Base-by-base conservation (phyloP, 2,329 filamentous ascomycete species). In the Keithomyces neogunnii region DNA sequence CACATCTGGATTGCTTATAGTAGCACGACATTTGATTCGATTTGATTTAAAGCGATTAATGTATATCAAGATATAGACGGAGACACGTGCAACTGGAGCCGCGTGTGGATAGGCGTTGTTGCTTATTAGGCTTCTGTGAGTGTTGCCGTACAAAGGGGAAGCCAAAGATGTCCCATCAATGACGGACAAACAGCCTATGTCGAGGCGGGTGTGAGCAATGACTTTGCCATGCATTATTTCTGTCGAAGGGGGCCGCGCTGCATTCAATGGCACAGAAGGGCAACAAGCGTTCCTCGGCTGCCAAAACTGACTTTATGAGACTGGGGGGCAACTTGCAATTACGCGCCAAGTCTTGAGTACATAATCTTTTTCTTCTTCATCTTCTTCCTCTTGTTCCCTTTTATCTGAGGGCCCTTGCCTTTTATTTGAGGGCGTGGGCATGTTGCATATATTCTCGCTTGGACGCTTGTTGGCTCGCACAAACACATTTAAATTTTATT, bases 41-140 rank as follows among this genome's bases (percentile, higher is more conserved):
- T 55, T 48, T 50, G 36, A 52, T 53, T 55, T 26, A 52, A 44
- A 57, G 57, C 54, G 56, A 26, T 53, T 56, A 57, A 59, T 59
- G 58, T 60, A 58, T 58, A 60, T 56, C 53, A 58, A 55, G 50
- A 51, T 40, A 50, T 52, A 58, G 51, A 48, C 40, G 45, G 45
- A 35, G 45, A 38, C 44, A 49, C 31, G 45, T 44, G 44, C 43
- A 19, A 30, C 26, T 30, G 40, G 48, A 44, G 39, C 45, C 47
- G 28, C 35, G 51, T 50, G 29, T 19, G 19, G 19, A 19, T 6
- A 50, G 54, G 57, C 54, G 57, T 59, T 59, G 49, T 54, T 26
- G 43, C 19, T 42, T 43, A n/a, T 4, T 32, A 30, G n/a, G 51
- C 47, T 46, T 43, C 31, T 36, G 29, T 31, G 36, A 43, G 42